Evolutionary conservation across 2,329 filamentous ascomycete species (phyloP).

Genomic region (Claviceps sorghi): DNA sequence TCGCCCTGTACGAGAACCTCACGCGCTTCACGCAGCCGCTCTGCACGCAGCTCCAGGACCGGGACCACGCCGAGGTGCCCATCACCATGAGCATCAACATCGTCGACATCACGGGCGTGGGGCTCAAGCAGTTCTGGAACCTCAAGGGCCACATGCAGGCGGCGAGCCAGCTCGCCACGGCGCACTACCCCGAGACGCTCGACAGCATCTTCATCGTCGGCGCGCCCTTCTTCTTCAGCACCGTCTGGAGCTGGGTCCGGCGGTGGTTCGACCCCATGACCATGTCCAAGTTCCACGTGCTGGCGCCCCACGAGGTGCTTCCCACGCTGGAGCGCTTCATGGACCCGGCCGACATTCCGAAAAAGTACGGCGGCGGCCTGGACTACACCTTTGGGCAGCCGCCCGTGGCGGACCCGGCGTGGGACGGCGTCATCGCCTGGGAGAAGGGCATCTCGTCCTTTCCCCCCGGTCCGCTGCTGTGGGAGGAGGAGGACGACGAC

Average conservation of each 20-base stretch:
- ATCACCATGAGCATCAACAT: slow-evolving; percentile 91
- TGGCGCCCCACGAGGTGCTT: slow-evolving; percentile 57
- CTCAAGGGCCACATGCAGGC: slow-evolving; percentile 88
- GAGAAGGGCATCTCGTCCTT: slow-evolving; percentile 38
- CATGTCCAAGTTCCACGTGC: slow-evolving; percentile 90
- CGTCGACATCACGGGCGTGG: slow-evolving; percentile 78
- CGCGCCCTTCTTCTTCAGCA: slow-evolving; percentile 80
- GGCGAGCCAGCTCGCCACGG: slow-evolving; percentile 73
- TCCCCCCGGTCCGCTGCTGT: slow-evolving; percentile 42
- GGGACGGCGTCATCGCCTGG: slow-evolving; percentile 36
- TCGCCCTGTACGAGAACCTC: slow-evolving; percentile 87
- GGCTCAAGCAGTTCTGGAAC: slow-evolving; percentile 91
- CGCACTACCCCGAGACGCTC: slow-evolving; percentile 88
- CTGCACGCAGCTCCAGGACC: slow-evolving; percentile 59
- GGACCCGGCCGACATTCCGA: slow-evolving; percentile 69
- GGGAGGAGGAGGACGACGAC: slow-evolving; percentile 32
- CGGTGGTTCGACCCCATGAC: slow-evolving; percentile 92
- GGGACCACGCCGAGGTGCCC: slow-evolving; percentile 63
- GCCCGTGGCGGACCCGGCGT: slow-evolving; percentile 53
- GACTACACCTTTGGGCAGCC: slow-evolving; percentile 69
- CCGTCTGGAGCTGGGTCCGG: slow-evolving; percentile 90
- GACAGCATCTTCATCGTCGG: slow-evolving; percentile 60
- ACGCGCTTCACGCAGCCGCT: slow-evolving; percentile 76
- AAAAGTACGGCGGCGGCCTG: slow-evolving; percentile 75
- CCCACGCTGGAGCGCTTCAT: slow-evolving; percentile 70